Evolutionary conservation across 2,329 filamentous ascomycete genomes (phyloP).

Genomic region (Ophiocordyceps sinensis): DNA sequence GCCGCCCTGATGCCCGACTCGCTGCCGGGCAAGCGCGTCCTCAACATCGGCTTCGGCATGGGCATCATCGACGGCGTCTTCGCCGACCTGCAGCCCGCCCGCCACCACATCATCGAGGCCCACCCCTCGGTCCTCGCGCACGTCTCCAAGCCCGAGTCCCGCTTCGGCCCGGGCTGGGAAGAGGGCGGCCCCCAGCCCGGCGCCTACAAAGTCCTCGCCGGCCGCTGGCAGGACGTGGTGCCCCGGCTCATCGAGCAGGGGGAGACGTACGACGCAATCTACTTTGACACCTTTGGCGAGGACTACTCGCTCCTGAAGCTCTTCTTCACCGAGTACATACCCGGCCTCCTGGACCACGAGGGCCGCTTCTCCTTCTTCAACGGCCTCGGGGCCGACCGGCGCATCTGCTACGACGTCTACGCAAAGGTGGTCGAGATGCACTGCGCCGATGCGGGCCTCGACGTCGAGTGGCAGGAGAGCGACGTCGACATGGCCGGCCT

Average conservation of each 20-base stretch:
- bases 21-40: conserved; percentile 45
- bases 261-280: conserved; percentile 71
- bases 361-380: conserved; percentile 82
- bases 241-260: conserved; percentile 53
- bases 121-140: conserved; percentile 63
- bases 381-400: conserved; percentile 80
- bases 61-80: conserved; percentile 75
- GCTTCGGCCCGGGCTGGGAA: conserved; percentile 43
- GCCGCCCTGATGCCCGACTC: conserved; percentile 41
- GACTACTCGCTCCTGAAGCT: conserved; percentile 72
- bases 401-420: conserved; percentile 94
- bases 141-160: conserved; percentile 32
- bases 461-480: conserved; percentile 74
- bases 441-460: conserved; percentile 73
- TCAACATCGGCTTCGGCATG: conserved; percentile 87
- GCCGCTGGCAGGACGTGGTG: conserved; percentile 71
- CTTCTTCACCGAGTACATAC: conserved; percentile 82
- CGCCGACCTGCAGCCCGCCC: conserved; percentile 47
- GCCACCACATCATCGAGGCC: conserved; percentile 77
- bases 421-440: conserved; percentile 86
- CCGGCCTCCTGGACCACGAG: conserved; percentile 55
- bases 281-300: conserved; percentile 97
- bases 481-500: conserved; percentile 54
- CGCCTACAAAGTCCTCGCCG: conserved; percentile 53
- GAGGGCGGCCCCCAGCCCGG: conserved; percentile 41